Percentiles rank a stretch among this genome's conserved stretches.
These are phyloP conservation scores for Fragaria nilgerrensis DNA, from an alignment of 306 rosid species.

Conservation along the genomic window DNA sequence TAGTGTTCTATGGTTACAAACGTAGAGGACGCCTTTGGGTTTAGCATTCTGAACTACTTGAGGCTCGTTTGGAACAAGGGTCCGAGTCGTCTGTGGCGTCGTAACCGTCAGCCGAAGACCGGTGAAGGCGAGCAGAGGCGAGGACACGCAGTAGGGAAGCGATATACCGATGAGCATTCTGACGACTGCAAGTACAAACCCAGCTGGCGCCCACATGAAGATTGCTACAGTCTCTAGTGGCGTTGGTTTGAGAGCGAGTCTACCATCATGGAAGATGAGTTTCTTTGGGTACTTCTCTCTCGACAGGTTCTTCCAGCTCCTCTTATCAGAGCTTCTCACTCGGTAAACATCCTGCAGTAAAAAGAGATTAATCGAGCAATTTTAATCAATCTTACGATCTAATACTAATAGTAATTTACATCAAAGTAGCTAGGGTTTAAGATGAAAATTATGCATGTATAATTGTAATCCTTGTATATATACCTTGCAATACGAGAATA, in stretches of 20 bases:
- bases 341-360: constrained; percentile 53
- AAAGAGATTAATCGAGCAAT: background rate
- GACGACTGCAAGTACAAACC: constrained; percentile 37
- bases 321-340: constrained; percentile 54
- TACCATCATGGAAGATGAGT: constrained; percentile 77
- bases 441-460: too few species aligned
- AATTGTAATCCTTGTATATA: too few species aligned
- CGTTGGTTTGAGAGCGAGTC: constrained; percentile 60
- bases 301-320: constrained; percentile 53
- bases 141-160: constrained; percentile 46
- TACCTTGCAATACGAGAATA: constrained; percentile 67
- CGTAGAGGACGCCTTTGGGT: constrained; percentile 48
- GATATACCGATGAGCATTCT: constrained; percentile 30
- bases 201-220: constrained; percentile 64
- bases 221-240: constrained; percentile 35
- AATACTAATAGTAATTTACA: background rate
- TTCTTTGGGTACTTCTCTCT: constrained; percentile 46
- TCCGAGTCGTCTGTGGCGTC: background rate
- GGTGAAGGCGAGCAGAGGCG: constrained; percentile 31
- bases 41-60: background rate
- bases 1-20: constrained; percentile 75
- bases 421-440: background rate
- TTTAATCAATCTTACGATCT: background rate
- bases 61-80: background rate
- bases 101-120: constrained; percentile 49